These are phyloP conservation scores for Aspergillus clavatus DNA, from an alignment of 2,329 filamentous ascomycete genomes.

Conservation along the genomic window DNA sequence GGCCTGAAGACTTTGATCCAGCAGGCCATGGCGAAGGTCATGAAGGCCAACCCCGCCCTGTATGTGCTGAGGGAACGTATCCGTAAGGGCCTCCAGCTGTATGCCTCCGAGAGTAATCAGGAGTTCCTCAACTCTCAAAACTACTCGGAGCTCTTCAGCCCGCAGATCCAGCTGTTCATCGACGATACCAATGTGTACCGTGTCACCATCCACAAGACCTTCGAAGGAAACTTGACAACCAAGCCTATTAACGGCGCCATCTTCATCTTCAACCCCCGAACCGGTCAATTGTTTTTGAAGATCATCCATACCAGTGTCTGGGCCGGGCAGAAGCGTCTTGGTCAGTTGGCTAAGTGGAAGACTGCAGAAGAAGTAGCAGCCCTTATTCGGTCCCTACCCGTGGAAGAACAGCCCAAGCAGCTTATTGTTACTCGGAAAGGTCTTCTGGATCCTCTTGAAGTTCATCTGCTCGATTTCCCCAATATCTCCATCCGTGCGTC, in stretches of 20 bases:
- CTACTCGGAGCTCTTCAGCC: conserved; percentile 98
- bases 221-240: conserved; percentile 96
- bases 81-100: conserved; percentile 93
- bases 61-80: conserved; percentile 98
- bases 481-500: conserved; percentile 98
- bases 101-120: conserved; percentile 97
- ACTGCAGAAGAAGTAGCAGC: conserved; percentile 99
- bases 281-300: conserved; percentile 95
- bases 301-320: conserved; percentile 99
- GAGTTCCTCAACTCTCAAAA: conserved; percentile 99
- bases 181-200: conserved; percentile 99
- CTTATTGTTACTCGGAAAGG: conserved; percentile 97
- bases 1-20: conserved; percentile 92
- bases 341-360: conserved; percentile 98
- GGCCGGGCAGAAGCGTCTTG: conserved; percentile 98
- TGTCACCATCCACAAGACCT: conserved; percentile 99
- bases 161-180: conserved; percentile 97
- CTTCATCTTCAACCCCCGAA: conserved; percentile 99
- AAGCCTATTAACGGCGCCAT: conserved; percentile 99
- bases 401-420: conserved; percentile 98
- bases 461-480: conserved; percentile 95
- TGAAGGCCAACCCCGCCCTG: conserved; percentile 97
- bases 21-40: conserved; percentile 98
- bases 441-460: conserved; percentile 91
- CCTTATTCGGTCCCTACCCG: conserved; percentile 87